Conservation (phyloP, 192 early-diverging fungal genomes). For the Coemansia asiatica region DNA sequence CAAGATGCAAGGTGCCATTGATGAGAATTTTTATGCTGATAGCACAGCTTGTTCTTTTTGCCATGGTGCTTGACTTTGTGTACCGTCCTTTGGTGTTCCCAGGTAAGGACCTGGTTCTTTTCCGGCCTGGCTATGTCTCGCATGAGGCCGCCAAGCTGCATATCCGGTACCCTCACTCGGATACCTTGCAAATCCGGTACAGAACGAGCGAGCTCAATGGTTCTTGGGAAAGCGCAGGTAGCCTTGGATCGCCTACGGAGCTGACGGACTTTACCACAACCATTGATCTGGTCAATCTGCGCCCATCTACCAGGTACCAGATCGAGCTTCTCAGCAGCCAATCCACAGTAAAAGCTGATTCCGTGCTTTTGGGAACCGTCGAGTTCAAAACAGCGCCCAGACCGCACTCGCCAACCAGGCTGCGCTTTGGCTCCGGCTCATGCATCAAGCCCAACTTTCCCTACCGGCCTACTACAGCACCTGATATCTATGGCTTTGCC, state of each 20-base stretch:
- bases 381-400: conserved; percentile 38
- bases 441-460: conserved; percentile 59
- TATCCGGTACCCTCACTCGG: conserved; percentile 37
- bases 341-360: conserved; percentile 23
- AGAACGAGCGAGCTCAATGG: conserved; percentile 3
- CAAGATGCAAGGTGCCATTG: conserved; percentile 3
- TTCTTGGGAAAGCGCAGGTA: conserved; percentile 39
- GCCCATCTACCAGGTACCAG: conserved; percentile 36
- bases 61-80: conserved; percentile 53
- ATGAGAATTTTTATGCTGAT: conserved; percentile 21
- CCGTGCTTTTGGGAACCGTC: conserved; percentile 27
- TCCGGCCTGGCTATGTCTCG: conserved; percentile 45
- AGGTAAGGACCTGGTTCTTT: conserved; percentile 28
- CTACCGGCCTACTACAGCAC: conserved; percentile 27
- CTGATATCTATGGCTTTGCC: conserved; percentile 48
- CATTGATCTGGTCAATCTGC: conserved; percentile 23
- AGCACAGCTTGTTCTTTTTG: conserved; percentile 31
- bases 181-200: conserved; percentile 44
- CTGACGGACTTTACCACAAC: conserved; percentile 34
- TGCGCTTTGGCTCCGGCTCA: conserved; percentile 52
- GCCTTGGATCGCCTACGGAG: conserved; percentile 23
- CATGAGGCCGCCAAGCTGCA: conserved; percentile 45
- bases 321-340: conserved; percentile 36
- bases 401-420: conserved; percentile 20
- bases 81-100: conserved; percentile 43